phyloP scores from a whole-genome alignment of 768 basidiomycete species.

The Suillus discolor region DNA sequence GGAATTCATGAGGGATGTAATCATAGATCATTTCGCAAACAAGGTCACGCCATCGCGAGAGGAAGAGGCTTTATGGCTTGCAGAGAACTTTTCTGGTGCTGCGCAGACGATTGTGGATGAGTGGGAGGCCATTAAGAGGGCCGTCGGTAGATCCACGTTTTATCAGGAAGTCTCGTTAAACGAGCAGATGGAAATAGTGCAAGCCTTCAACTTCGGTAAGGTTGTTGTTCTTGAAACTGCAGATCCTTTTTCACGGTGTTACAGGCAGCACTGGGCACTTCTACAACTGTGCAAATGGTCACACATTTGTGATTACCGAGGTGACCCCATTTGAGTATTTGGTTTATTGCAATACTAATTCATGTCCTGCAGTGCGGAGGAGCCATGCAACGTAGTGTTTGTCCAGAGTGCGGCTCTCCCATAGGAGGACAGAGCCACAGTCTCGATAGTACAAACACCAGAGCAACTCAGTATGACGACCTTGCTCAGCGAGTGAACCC shows the following conservation, averaged over 20 bases:
- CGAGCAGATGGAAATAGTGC: slow-evolving; percentile 53
- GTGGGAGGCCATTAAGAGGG: slow-evolving; percentile 44
- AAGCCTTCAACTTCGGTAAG: slow-evolving; percentile 52
- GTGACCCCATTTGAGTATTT: slow-evolving; percentile 32
- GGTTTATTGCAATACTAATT: background rate
- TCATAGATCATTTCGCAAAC: slow-evolving; percentile 22
- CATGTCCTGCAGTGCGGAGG: slow-evolving; percentile 53
- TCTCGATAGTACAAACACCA: slow-evolving; percentile 45
- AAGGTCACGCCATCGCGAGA: slow-evolving; percentile 18
- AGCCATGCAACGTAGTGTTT: slow-evolving; percentile 46
- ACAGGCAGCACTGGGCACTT: slow-evolving; percentile 47
- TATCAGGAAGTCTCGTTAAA: slow-evolving; percentile 55
- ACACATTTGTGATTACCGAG: slow-evolving; percentile 60
- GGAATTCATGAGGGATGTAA: slow-evolving; percentile 3
- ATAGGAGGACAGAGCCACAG: slow-evolving; percentile 54
- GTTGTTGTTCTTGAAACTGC: background rate
- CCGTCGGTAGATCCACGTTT: slow-evolving; percentile 41
- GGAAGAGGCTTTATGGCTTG: slow-evolving; percentile 42
- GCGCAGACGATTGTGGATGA: slow-evolving; percentile 45
- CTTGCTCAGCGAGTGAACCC: slow-evolving; percentile 32
- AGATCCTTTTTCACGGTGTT: background rate
- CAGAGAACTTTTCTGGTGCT: slow-evolving; percentile 40
- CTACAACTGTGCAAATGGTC: slow-evolving; percentile 59
- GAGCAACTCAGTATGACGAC: slow-evolving; percentile 48
- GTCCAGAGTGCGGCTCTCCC: slow-evolving; percentile 58